Conservation (phyloP, 2,329 filamentous ascomycete genomes). For the Phyllosticta paracitricarpa region DNA sequence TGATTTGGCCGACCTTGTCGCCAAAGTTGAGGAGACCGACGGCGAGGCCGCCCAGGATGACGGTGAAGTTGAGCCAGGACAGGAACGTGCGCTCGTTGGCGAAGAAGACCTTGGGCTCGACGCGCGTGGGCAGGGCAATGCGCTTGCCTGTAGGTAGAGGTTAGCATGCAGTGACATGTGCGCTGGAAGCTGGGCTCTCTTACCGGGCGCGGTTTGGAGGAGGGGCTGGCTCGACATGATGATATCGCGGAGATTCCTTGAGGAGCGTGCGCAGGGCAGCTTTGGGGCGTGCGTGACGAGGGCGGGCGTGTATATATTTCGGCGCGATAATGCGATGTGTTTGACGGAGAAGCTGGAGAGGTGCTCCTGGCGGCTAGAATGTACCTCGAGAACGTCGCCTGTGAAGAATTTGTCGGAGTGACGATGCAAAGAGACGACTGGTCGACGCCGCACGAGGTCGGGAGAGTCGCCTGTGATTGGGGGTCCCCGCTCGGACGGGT, state of each 20-base stretch:
- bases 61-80: conserved; percentile 99
- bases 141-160: conserved; percentile 64
- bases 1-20: conserved; percentile 87
- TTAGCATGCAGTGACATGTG: conserved; percentile 11
- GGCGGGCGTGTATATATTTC: conserved; percentile 3
- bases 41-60: conserved; percentile 91
- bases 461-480: neutral
- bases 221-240: conserved; percentile 88
- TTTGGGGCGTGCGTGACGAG: neutral
- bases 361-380: neutral
- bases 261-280: neutral
- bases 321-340: neutral
- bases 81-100: conserved; percentile 99
- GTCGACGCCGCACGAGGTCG: neutral
- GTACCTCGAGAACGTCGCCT: neutral
- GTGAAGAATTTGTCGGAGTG: neutral
- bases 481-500: neutral
- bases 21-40: conserved; percentile 98
- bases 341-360: neutral
- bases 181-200: conserved; percentile 16
- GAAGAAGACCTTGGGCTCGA: conserved; percentile 99
- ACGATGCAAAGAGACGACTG: neutral
- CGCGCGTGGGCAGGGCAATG: conserved; percentile 92
- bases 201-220: conserved; percentile 86
- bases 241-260: neutral